Evolutionary conservation across 257 asterid species (phyloP).

Genomic region (Solanum medicagineum): DNA sequence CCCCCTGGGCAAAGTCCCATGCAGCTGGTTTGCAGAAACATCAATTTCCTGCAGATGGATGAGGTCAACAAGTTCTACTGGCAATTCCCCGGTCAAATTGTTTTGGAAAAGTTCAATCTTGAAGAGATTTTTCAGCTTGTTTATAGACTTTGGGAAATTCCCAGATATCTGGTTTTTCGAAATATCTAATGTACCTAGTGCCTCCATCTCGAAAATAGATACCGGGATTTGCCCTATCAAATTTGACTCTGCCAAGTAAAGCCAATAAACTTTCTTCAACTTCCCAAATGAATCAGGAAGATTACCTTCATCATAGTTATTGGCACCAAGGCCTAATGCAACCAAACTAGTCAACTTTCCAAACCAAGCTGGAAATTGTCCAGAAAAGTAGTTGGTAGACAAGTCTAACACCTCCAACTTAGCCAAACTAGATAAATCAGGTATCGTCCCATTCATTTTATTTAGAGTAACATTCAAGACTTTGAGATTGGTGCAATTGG

Average conservation of each 20-base stretch:
- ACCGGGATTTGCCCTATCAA: slow-evolving; percentile 56
- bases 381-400: slow-evolving; percentile 53
- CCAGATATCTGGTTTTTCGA: slow-evolving; percentile 49
- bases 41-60: slow-evolving; percentile 50
- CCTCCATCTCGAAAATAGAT: slow-evolving; percentile 52
- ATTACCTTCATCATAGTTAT: slow-evolving; percentile 25
- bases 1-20: slow-evolving; percentile 47
- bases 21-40: slow-evolving; percentile 49
- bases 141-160: slow-evolving; percentile 41
- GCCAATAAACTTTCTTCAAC: slow-evolving; percentile 38
- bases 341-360: slow-evolving; percentile 30
- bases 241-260: slow-evolving; percentile 57
- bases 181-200: slow-evolving; percentile 41
- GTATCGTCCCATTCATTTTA: slow-evolving; percentile 41
- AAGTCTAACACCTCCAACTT: slow-evolving; percentile 35
- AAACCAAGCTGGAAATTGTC: slow-evolving; percentile 57
- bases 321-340: slow-evolving; percentile 63
- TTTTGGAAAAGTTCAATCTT: slow-evolving; percentile 58
- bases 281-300: slow-evolving; percentile 42
- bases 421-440: slow-evolving; percentile 29
- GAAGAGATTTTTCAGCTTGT: slow-evolving; percentile 47
- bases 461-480: slow-evolving; percentile 58
- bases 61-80: slow-evolving; percentile 51
- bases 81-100: slow-evolving; percentile 46
- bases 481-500: slow-evolving; percentile 30